These are phyloP conservation scores for Dunaliella primolecta DNA, from an alignment of 139 green algal species.

Conservation along the genomic window DNA sequence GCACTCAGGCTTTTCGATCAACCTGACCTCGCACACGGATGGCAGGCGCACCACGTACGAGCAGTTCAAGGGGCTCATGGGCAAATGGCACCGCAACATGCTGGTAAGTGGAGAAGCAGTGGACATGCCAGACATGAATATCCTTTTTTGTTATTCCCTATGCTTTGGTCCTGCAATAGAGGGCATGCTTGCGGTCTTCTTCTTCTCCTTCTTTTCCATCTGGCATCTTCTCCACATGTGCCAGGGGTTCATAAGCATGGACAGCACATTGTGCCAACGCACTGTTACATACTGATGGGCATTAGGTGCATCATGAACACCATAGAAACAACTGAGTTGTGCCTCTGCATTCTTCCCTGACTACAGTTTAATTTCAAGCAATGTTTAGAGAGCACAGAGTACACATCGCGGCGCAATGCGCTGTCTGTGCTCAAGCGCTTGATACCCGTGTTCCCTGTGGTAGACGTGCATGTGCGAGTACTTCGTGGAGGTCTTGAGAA, in stretches of 20 bases:
- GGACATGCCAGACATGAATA: too few relatives aligned
- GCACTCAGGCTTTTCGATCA: slow-evolving; percentile 1
- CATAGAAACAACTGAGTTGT: too few relatives aligned
- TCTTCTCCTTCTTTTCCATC: too few relatives aligned
- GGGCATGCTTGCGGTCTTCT: too few relatives aligned
- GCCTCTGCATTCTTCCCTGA: too few relatives aligned
- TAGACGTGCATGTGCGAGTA: neutral
- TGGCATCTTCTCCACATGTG: too few relatives aligned
- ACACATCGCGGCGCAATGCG: slow-evolving; percentile 21
- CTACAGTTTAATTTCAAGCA: neutral
- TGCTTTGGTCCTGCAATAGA: too few relatives aligned
- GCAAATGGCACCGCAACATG: slow-evolving; percentile 7
- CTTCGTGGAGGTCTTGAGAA: slow-evolving; percentile 5
- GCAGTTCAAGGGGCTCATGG: slow-evolving; percentile 9
- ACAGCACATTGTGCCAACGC: too few relatives aligned
- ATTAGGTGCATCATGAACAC: too few relatives aligned
- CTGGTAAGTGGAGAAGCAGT: slow-evolving; percentile 5
- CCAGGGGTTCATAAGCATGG: too few relatives aligned
- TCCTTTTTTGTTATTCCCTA: too few relatives aligned
- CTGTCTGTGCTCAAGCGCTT: slow-evolving; percentile 19
- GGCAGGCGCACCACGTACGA: slow-evolving; percentile 4
- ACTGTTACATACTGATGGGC: too few relatives aligned
- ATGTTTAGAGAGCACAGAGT: slow-evolving; percentile 21
- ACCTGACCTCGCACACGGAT: neutral
- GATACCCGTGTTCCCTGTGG: slow-evolving; percentile 8